Percentiles rank a stretch among this genome's conserved stretches.
Conservation (phyloP, 257 asterid genomes). For the Catharanthus roseus region DNA sequence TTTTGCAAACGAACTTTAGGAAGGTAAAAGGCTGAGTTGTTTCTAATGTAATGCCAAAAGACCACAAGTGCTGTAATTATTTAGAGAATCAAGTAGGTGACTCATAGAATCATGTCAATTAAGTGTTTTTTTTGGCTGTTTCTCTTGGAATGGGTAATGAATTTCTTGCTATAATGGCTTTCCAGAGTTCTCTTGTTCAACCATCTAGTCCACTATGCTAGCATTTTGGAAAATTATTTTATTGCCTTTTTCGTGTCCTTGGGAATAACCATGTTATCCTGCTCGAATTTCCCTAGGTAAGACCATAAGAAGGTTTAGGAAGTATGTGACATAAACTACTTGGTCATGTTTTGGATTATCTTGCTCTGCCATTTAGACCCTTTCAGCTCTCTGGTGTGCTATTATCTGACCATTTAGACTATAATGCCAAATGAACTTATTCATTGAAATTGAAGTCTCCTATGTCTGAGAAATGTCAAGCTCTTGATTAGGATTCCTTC, state of each 20-base stretch:
- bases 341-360: neutral
- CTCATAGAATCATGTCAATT: neutral
- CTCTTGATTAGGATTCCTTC: neutral
- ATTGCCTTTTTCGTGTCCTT: neutral
- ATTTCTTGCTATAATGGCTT: too few relatives aligned
- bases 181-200: neutral
- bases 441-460: neutral
- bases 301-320: neutral
- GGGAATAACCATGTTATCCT: neutral
- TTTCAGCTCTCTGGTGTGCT: neutral
- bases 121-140: neutral
- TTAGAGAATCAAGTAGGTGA: neutral
- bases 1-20: neutral
- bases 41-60: neutral
- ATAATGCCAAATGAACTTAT: neutral
- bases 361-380: neutral
- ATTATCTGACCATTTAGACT: neutral
- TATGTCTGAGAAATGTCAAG: neutral
- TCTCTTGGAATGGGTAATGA: neutral
- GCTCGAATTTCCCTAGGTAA: neutral
- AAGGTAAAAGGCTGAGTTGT: neutral
- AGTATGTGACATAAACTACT: neutral
- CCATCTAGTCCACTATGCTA: neutral
- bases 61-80: neutral
- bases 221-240: too few relatives aligned